phyloP scores from a whole-genome alignment of 805 yeast genomes.

The Lachancea quebecensis region DNA sequence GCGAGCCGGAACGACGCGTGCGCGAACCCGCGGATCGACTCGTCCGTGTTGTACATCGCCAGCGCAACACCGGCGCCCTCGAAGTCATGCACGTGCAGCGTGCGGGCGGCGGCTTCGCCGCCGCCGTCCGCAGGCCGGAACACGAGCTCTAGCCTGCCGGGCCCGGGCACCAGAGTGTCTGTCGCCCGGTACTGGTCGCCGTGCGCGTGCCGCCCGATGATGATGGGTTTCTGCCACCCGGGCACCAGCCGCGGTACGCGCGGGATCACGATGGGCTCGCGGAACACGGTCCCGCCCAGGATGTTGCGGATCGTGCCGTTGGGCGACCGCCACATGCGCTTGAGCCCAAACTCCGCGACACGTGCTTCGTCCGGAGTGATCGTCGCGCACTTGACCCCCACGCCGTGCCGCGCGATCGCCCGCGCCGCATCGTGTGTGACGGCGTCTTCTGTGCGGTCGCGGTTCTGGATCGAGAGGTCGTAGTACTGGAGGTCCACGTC shows the following conservation, averaged over 20 bases:
- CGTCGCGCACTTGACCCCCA: slow-evolving; percentile 80
- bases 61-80: slow-evolving; percentile 60
- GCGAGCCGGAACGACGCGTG: slow-evolving; percentile 76
- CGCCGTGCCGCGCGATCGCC: slow-evolving; percentile 68
- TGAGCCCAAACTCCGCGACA: slow-evolving; percentile 64
- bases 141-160: slow-evolving; percentile 57
- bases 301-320: slow-evolving; percentile 81
- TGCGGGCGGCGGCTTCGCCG: slow-evolving; percentile 31
- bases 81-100: slow-evolving; percentile 49
- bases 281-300: slow-evolving; percentile 74
- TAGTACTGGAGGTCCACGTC: slow-evolving; percentile 71
- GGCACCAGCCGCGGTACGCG: slow-evolving; percentile 72
- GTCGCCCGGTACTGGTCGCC: slow-evolving; percentile 84
- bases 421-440: slow-evolving; percentile 74
- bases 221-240: slow-evolving; percentile 75
- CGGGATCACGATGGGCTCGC: slow-evolving; percentile 77
- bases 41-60: slow-evolving; percentile 81
- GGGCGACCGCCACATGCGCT: slow-evolving; percentile 82
- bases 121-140: slow-evolving; percentile 57
- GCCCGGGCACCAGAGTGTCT: slow-evolving; percentile 55
- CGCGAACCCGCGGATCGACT: slow-evolving; percentile 70
- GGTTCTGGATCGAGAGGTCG: slow-evolving; percentile 59
- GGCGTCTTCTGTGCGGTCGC: slow-evolving; percentile 68
- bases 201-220: slow-evolving; percentile 80
- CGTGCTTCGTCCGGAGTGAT: slow-evolving; percentile 80